These are phyloP conservation scores for Massariosphaeria phaeospora DNA, from an alignment of 495 filamentous ascomycete genomes.

Conservation along the genomic window DNA sequence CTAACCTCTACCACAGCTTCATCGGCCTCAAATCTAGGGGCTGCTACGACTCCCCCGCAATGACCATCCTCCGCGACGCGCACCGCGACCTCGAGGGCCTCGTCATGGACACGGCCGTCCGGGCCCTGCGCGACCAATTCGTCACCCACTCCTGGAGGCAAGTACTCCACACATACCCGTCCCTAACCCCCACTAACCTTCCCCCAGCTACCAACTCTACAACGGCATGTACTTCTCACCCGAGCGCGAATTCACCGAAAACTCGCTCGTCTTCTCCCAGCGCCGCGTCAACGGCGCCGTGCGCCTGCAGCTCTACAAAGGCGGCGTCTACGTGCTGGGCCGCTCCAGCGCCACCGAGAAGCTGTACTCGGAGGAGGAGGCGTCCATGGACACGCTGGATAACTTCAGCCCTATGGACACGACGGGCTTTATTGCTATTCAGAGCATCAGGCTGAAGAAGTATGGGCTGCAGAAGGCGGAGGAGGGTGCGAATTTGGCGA, in stretches of 20 bases:
- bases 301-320: constrained; percentile 71
- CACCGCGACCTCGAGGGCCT: constrained; percentile 83
- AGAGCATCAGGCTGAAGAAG: constrained; percentile 80
- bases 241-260: constrained; percentile 74
- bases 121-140: constrained; percentile 75
- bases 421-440: constrained; percentile 73
- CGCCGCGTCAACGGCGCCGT: constrained; percentile 57
- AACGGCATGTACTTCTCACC: constrained; percentile 80
- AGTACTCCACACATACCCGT: no score
- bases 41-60: constrained; percentile 79
- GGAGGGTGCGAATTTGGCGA: constrained; percentile 42
- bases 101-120: constrained; percentile 77
- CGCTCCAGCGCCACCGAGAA: constrained; percentile 73
- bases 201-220: constrained; percentile 69
- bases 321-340: constrained; percentile 66
- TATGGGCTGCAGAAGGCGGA: constrained; percentile 67
- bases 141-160: constrained; percentile 68
- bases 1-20: no score
- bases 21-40: constrained; percentile 82
- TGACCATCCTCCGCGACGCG: constrained; percentile 69
- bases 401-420: constrained; percentile 72
- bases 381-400: constrained; percentile 82
- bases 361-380: constrained; percentile 76
- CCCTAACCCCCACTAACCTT: no score
- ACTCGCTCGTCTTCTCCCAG: constrained; percentile 65